These are phyloP conservation scores for Scytalidium lignicola DNA, from an alignment of 2,329 filamentous ascomycete genomes.

Conservation along the genomic window DNA sequence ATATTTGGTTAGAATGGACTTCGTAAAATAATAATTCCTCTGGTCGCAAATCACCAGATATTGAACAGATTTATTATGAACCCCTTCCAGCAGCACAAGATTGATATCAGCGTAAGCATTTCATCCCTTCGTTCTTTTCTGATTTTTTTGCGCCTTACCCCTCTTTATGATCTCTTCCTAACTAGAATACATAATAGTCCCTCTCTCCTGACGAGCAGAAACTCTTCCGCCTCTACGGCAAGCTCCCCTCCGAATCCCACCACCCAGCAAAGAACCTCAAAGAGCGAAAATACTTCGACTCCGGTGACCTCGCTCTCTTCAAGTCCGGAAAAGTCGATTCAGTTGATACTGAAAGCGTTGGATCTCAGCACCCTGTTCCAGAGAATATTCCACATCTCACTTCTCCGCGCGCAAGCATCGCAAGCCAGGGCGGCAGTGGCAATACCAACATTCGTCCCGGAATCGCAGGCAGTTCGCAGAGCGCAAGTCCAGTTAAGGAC, in stretches of 20 bases:
- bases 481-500: conserved; percentile 80
- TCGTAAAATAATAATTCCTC: too few relatives aligned
- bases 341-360: conserved; percentile 83
- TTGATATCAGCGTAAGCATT: too few relatives aligned
- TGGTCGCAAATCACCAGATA: too few relatives aligned
- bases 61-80: too few relatives aligned
- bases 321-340: conserved; percentile 93
- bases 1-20: too few relatives aligned
- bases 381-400: conserved; percentile 87
- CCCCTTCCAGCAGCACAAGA: too few relatives aligned
- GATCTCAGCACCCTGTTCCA: conserved; percentile 84
- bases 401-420: conserved; percentile 42
- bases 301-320: conserved; percentile 86
- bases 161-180: too few relatives aligned
- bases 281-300: conserved; percentile 97
- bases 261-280: conserved; percentile 95
- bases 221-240: conserved; percentile 91
- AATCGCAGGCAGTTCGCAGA: conserved; percentile 44
- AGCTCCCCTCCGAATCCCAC: conserved; percentile 90
- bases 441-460: conserved; percentile 36
- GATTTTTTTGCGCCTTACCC: too few relatives aligned
- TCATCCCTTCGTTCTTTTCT: too few relatives aligned
- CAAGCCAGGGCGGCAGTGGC: conserved; percentile 30
- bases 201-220: conserved; percentile 88
- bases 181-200: conserved; percentile 51